These are phyloP conservation scores for Arthrinium puccinioides DNA, from an alignment of 2,329 filamentous ascomycete genomes.

Conservation along the genomic window DNA sequence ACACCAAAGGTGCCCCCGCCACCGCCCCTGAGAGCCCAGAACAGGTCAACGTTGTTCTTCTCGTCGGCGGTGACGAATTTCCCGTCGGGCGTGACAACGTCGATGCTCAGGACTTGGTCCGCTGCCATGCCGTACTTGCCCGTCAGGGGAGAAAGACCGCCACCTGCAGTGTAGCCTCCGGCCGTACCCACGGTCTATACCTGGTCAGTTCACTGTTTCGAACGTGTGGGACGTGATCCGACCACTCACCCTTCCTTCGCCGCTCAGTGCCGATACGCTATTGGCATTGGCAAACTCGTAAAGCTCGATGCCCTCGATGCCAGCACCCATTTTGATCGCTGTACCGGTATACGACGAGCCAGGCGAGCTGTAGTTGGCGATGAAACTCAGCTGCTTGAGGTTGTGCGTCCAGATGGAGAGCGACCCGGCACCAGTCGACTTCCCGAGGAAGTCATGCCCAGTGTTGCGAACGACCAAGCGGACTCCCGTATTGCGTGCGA, in stretches of 20 bases:
- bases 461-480: conserved; percentile 43
- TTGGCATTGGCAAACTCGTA: conserved; percentile 41
- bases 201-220: neutral
- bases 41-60: conserved; percentile 34
- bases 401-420: conserved; percentile 30
- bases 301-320: conserved; percentile 43
- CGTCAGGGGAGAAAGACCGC: conserved; percentile 43
- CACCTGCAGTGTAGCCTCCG: conserved; percentile 36
- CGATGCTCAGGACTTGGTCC: conserved; percentile 37
- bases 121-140: conserved; percentile 37
- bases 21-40: conserved; percentile 39
- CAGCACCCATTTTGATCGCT: conserved; percentile 48
- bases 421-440: conserved; percentile 27
- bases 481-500: conserved; percentile 36
- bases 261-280: conserved; percentile 41
- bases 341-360: conserved; percentile 28
- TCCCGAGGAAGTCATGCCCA: conserved; percentile 40
- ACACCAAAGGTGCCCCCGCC: conserved; percentile 34
- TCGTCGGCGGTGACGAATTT: conserved; percentile 30
- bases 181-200: conserved; percentile 36
- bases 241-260: conserved; percentile 32
- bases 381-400: conserved; percentile 22
- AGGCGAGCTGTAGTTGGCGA: conserved; percentile 18
- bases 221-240: no score
- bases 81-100: conserved; percentile 37